Conservation (phyloP, 495 filamentous ascomycete genomes). For the Hypoxylon fragiforme region DNA sequence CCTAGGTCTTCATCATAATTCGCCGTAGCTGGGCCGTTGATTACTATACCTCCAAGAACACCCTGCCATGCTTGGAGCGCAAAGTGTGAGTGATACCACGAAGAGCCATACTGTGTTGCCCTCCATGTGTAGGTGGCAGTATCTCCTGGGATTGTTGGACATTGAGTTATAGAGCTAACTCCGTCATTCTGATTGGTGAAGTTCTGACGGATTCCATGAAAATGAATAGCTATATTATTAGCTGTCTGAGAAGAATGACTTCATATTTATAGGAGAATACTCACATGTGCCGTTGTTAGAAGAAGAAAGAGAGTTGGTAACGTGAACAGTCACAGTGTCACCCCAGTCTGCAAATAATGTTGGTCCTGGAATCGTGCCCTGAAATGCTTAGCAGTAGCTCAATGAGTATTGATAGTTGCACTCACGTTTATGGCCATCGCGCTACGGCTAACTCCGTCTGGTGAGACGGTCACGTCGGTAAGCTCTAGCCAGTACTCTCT, state of each 20-base stretch:
- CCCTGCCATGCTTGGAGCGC: slow-evolving; percentile 58
- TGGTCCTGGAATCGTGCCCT: slow-evolving; percentile 48
- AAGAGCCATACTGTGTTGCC: slow-evolving; percentile 59
- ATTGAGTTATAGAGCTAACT: slow-evolving; percentile 52
- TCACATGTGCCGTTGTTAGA: slow-evolving; percentile 30
- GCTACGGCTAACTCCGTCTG: slow-evolving; percentile 51
- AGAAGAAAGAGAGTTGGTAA: slow-evolving; percentile 24
- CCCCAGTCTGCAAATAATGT: slow-evolving; percentile 50
- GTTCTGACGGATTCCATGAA: slow-evolving; percentile 51
- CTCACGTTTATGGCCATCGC: slow-evolving; percentile 47
- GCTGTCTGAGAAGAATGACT: too few species aligned
- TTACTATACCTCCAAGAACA: slow-evolving; percentile 51
- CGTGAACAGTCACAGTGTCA: slow-evolving; percentile 44
- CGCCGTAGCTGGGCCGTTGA: slow-evolving; percentile 53
- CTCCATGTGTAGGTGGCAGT: slow-evolving; percentile 55
- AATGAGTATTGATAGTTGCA: background rate
- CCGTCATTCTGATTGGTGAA: slow-evolving; percentile 46
- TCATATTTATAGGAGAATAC: too few species aligned
- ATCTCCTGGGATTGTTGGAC: slow-evolving; percentile 52
- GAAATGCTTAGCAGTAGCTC: background rate
- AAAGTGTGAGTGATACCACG: slow-evolving; percentile 68
- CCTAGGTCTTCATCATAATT: slow-evolving; percentile 58
- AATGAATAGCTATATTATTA: slow-evolving; percentile 63
- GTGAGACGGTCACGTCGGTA: slow-evolving; percentile 49
- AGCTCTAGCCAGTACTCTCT: slow-evolving; percentile 50